A percentile compares a stretch with the other conserved stretches of the same genome.
These are phyloP conservation scores for Parietaria judaica DNA, from an alignment of 306 rosid species.

Conservation along the genomic window DNA sequence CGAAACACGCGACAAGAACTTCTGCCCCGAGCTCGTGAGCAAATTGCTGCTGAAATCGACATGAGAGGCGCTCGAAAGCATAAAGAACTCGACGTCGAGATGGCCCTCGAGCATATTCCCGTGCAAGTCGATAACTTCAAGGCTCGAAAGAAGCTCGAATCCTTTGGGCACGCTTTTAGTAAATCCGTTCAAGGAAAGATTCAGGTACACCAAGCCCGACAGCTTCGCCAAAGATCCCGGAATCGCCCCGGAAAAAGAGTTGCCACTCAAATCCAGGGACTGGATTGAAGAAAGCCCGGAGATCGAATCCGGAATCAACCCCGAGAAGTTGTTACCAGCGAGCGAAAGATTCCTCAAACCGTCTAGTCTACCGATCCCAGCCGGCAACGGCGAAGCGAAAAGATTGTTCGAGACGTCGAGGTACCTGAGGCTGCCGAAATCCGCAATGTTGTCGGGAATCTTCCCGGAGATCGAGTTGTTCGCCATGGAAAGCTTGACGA, in stretches of 20 bases:
- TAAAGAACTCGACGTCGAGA: constrained; percentile 52
- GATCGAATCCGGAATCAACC: constrained; percentile 56
- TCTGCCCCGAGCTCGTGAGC: constrained; percentile 46
- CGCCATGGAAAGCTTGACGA: constrained; percentile 68
- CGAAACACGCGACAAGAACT: constrained; percentile 56
- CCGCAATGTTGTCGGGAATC: constrained; percentile 53
- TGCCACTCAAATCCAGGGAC: constrained; percentile 73
- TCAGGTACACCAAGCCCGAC: constrained; percentile 49
- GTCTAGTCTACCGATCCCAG: constrained; percentile 47
- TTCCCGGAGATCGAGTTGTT: constrained; percentile 72
- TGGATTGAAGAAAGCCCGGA: constrained; percentile 60
- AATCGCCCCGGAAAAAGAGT: constrained; percentile 60
- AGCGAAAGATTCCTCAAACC: constrained; percentile 67
- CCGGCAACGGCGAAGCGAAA: constrained; percentile 57
- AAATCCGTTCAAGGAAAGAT: constrained; percentile 67
- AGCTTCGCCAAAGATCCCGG: constrained; percentile 53
- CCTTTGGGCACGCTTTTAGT: constrained; percentile 64
- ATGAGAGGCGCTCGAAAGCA: constrained; percentile 44
- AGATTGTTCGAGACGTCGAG: constrained; percentile 77
- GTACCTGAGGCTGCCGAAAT: constrained; percentile 62
- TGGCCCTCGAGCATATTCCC: constrained; percentile 74
- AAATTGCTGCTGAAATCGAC: constrained; percentile 78
- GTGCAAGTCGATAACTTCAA: constrained; percentile 73
- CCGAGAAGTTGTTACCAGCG: constrained; percentile 85
- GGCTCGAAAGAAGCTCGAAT: constrained; percentile 53